phyloP scores from a whole-genome alignment of 1,139 yeast species.

The Candida freyschussii region DNA sequence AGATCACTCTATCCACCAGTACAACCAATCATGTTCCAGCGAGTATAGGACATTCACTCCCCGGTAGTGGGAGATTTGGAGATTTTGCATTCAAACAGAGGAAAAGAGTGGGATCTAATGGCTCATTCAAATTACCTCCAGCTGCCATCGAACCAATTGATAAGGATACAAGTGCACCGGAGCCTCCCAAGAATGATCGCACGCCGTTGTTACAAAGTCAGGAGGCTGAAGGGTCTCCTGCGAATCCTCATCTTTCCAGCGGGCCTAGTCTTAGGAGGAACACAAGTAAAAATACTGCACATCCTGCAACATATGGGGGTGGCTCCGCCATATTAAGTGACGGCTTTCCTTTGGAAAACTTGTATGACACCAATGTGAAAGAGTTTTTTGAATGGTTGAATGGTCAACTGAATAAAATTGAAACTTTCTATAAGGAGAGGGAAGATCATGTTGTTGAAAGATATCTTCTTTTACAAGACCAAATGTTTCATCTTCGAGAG shows the following conservation, averaged over 20 bases:
- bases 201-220: slow-evolving; percentile 29
- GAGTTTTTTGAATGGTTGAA: slow-evolving; percentile 63
- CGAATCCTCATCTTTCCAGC: slow-evolving; percentile 1
- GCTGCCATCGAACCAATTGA: slow-evolving; percentile 21
- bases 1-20: slow-evolving; percentile 25
- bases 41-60: slow-evolving; percentile 3
- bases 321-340: slow-evolving; percentile 11
- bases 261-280: background rate
- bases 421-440: slow-evolving; percentile 51
- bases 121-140: slow-evolving; percentile 25
- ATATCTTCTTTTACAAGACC: slow-evolving; percentile 61
- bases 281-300: background rate
- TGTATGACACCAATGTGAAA: slow-evolving; percentile 30
- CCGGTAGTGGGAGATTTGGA: slow-evolving; percentile 5
- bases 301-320: slow-evolving; percentile 19
- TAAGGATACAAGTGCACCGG: slow-evolving; percentile 6
- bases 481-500: slow-evolving; percentile 55
- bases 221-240: slow-evolving; percentile 5
- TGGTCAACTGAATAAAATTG: slow-evolving; percentile 52
- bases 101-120: slow-evolving; percentile 2
- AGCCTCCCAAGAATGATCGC: slow-evolving; percentile 24
- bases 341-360: slow-evolving; percentile 14
- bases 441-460: slow-evolving; percentile 60
- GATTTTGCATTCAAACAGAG: slow-evolving; percentile 13
- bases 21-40: slow-evolving; percentile 1